phyloP scores from a whole-genome alignment of 768 basidiomycete genomes.

The Neoboletus brunneissimus region DNA sequence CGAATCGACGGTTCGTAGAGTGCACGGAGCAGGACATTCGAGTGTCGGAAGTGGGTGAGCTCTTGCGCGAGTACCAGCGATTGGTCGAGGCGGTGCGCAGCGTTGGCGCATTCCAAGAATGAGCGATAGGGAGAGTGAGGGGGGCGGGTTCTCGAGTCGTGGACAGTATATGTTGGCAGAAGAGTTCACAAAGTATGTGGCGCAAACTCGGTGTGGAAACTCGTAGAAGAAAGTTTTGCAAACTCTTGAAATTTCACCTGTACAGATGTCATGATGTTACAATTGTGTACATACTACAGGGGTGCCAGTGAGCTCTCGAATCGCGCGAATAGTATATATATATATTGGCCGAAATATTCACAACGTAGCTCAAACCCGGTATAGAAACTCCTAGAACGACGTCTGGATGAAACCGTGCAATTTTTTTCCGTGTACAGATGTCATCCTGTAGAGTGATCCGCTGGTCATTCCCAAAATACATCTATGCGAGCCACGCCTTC shows the following conservation, averaged over 20 bases:
- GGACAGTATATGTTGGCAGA: neutral
- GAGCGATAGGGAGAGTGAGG: neutral
- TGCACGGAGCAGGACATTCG: slow-evolving; percentile 73
- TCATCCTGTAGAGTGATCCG: neutral
- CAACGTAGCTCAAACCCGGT: too few relatives aligned
- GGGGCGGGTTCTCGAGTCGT: too few relatives aligned
- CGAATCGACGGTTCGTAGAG: slow-evolving; percentile 67
- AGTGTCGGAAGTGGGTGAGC: slow-evolving; percentile 74
- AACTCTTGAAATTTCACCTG: too few relatives aligned
- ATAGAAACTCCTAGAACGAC: too few relatives aligned
- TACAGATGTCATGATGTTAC: too few relatives aligned
- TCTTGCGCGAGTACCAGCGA: slow-evolving; percentile 79
- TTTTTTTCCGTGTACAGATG: too few relatives aligned
- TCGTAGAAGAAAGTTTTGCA: too few relatives aligned
- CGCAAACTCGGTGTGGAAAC: neutral
- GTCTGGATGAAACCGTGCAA: neutral
- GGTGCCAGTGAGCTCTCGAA: too few relatives aligned
- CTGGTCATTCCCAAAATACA: neutral
- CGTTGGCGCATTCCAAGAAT: slow-evolving; percentile 43
- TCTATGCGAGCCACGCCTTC: slow-evolving; percentile 49
- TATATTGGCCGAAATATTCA: too few relatives aligned
- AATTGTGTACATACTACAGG: too few relatives aligned
- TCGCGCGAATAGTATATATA: too few relatives aligned
- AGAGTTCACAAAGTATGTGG: neutral
- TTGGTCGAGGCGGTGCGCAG: slow-evolving; percentile 66